These are phyloP conservation scores for Xerocomellus chrysenteron DNA, from an alignment of 768 basidiomycete genomes.

Conservation along the genomic window DNA sequence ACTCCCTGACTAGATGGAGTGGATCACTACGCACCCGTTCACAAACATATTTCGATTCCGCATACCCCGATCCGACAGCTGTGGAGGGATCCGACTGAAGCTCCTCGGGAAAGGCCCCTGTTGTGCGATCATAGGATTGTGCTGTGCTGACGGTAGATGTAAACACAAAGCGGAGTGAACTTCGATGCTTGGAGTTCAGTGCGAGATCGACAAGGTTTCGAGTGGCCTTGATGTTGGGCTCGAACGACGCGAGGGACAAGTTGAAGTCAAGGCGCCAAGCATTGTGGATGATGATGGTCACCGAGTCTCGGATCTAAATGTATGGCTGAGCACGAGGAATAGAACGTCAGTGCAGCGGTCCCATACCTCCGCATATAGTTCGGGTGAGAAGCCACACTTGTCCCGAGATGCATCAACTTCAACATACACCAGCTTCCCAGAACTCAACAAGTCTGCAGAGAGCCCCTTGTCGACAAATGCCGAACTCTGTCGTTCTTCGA, in stretches of 20 bases:
- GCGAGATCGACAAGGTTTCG: not conserved
- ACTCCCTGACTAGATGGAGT: not conserved
- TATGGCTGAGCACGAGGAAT: not conserved
- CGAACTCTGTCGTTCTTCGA: conserved; percentile 28
- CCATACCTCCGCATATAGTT: conserved; percentile 32
- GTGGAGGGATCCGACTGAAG: not conserved
- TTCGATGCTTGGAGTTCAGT: not conserved
- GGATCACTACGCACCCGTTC: not conserved
- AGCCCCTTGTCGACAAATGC: conserved; percentile 37
- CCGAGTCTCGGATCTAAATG: conserved; percentile 14
- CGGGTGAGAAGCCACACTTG: conserved; percentile 28
- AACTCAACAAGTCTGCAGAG: conserved; percentile 27
- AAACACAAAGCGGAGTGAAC: not conserved
- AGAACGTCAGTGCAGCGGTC: too few relatives aligned
- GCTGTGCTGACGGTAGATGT: not conserved
- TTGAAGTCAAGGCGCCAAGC: conserved; percentile 38
- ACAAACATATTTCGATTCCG: not conserved
- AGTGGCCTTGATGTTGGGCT: conserved; percentile 11
- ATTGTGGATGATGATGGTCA: conserved; percentile 31
- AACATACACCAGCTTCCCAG: conserved; percentile 34
- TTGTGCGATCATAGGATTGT: not conserved
- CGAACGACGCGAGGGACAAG: conserved; percentile 12
- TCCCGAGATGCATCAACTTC: conserved; percentile 36
- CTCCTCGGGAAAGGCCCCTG: not conserved
- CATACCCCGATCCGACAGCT: not conserved